phyloP scores from a whole-genome alignment of 257 asterid species.

The Ajuga chamaepitys region DNA sequence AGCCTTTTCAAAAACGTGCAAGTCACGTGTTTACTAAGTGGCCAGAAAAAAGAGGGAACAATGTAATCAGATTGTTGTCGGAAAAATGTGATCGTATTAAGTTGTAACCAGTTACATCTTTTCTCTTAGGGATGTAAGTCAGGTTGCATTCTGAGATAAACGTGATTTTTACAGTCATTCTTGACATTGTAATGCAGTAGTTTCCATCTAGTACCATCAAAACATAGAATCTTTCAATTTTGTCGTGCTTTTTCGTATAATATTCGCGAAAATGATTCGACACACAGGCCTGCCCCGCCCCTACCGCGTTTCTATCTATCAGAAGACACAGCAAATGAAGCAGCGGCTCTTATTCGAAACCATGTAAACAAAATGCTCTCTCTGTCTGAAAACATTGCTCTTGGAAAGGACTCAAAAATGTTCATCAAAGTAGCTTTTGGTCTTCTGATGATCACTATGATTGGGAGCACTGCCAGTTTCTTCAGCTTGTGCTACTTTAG shows the following conservation, averaged over 20 bases:
- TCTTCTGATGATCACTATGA: slow-evolving; percentile 35
- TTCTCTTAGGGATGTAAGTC: no score
- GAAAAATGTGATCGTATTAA: no score
- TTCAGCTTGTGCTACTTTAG: slow-evolving; percentile 49
- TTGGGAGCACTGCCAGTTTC: slow-evolving; percentile 54
- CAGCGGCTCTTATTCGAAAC: slow-evolving; percentile 26
- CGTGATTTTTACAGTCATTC: neutral
- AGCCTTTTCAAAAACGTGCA: no score
- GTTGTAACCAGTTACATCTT: no score
- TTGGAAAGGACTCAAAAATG: slow-evolving; percentile 59
- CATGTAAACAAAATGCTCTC: slow-evolving; percentile 42
- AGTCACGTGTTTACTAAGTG: no score
- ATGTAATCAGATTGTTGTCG: no score
- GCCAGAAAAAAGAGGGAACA: no score
- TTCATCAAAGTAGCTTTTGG: slow-evolving; percentile 38
- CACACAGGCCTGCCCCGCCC: slow-evolving; percentile 73
- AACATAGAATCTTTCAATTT: neutral
- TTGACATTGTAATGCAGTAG: neutral
- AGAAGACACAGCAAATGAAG: slow-evolving; percentile 55
- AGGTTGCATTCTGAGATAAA: no score
- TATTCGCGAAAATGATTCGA: neutral
- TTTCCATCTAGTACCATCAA: neutral
- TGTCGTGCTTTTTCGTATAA: neutral
- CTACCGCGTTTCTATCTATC: slow-evolving; percentile 70
- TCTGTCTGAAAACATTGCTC: slow-evolving; percentile 47